These are phyloP conservation scores for Pyrenochaeta sp. DNA, from an alignment of 2,329 filamentous ascomycete genomes.

Conservation along the genomic window DNA sequence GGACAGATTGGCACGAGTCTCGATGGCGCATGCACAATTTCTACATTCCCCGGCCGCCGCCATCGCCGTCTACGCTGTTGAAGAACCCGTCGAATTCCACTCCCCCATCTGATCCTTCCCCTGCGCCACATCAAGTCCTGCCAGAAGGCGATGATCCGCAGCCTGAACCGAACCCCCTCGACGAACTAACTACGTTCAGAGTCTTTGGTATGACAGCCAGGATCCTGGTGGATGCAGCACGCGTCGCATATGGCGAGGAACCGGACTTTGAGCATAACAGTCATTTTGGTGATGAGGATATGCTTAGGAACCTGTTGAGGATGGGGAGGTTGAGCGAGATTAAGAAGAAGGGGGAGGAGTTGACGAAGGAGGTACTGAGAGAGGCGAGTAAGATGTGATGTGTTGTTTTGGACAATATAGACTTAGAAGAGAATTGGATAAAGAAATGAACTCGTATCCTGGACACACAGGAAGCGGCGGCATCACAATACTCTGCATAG, in stretches of 20 bases:
- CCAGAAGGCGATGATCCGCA: slow-evolving; percentile 29
- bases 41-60: slow-evolving; percentile 69
- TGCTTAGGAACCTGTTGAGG: slow-evolving; percentile 65
- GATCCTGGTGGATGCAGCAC: slow-evolving; percentile 86
- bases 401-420: too few relatives aligned
- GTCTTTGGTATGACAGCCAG: slow-evolving; percentile 96
- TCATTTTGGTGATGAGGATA: slow-evolving; percentile 70
- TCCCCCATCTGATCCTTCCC: slow-evolving; percentile 1
- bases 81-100: slow-evolving; percentile 7
- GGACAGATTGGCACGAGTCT: slow-evolving; percentile 79
- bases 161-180: slow-evolving; percentile 48
- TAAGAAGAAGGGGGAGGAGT: slow-evolving; percentile 59
- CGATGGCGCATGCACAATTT: slow-evolving; percentile 94
- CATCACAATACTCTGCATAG: too few relatives aligned
- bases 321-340: slow-evolving; percentile 64
- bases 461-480: too few relatives aligned
- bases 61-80: slow-evolving; percentile 14
- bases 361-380: slow-evolving; percentile 60
- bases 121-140: slow-evolving; percentile 2
- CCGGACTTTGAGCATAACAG: slow-evolving; percentile 82
- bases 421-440: not conserved
- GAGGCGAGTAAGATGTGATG: slow-evolving; percentile 58
- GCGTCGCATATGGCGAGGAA: slow-evolving; percentile 80
- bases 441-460: too few relatives aligned
- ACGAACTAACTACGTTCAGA: slow-evolving; percentile 69